Conservation (phyloP, 345 rosid genomes). For the Nasturtium officinale region DNA sequence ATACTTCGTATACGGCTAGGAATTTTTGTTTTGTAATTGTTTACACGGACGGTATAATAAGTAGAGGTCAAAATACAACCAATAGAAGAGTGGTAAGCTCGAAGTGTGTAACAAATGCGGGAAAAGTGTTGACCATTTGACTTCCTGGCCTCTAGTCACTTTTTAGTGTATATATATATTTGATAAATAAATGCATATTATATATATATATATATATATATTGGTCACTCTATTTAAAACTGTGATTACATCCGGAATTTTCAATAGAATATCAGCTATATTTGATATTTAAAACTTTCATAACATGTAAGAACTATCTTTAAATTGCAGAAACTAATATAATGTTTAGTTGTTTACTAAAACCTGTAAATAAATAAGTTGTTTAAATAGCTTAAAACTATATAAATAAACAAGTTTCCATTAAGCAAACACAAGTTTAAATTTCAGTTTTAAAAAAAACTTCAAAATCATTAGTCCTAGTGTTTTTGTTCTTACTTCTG, state of each 20-base stretch:
- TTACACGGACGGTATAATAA: not conserved
- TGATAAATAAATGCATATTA: too few species aligned
- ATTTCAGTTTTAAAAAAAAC: not conserved
- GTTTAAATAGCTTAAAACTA: too few species aligned
- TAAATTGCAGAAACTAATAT: not conserved
- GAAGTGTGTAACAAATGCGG: not conserved
- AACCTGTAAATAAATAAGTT: not conserved
- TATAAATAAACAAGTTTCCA: too few species aligned
- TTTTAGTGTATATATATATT: too few species aligned
- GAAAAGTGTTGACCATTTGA: conserved; percentile 5
- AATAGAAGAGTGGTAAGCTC: conserved; percentile 7
- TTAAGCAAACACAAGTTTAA: too few species aligned
- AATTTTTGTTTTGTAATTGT: not conserved
- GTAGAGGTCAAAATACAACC: conserved; percentile 21
- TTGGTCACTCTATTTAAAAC: not conserved
- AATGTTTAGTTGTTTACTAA: not conserved
- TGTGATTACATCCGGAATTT: not conserved
- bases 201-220: too few species aligned
- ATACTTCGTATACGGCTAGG: not conserved
- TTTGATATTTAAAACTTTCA: not conserved
- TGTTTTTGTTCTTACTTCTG: not conserved
- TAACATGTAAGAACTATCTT: not conserved
- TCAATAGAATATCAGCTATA: not conserved
- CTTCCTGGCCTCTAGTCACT: not conserved
- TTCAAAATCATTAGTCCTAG: not conserved